Base-by-base conservation (phyloP, 2,329 filamentous ascomycete genomes). In the Macrophomina phaseolina region DNA sequence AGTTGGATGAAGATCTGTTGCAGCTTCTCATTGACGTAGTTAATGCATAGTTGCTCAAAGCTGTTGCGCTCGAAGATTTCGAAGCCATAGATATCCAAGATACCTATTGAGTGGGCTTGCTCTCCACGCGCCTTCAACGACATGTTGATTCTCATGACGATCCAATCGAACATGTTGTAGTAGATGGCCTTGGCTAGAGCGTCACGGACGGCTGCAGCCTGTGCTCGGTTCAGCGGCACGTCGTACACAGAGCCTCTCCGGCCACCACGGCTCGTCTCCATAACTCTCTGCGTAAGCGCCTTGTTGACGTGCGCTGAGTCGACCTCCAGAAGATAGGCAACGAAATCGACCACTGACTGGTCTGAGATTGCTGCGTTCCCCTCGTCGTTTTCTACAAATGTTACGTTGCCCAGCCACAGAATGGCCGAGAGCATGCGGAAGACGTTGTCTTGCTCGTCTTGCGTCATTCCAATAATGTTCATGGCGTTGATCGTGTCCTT, bases 1-100 rank as follows among this genome's bases (percentile, higher is more conserved):
- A 99, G 84, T 79, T 99, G 95, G 72, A 99, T 99, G 77, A 99
- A 99, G 74, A 99, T 98, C 76, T 99, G 95, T 80, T 99, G 95
- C 67, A 99, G 87, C 79, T 97, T 99, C 79, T 99, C 95, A 80
- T 99, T 99, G 69, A 96, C 98, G 80, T 99, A 99, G 80, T 99
- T 99, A 85, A 99, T 99, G 83, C 95, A 99, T 5, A 99, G 86
- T 79, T 99, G 95, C 78, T 99, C 95, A 74, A 99, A 99, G 82
- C 94, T 97, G 82, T 99, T 99, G 74, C 92, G 88, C 72, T 99
- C 94, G 73, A 99, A 99, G 72, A 99, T 99, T 77, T 99, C 95
- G 75, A 99, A 99, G 2, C 95, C 95, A 78, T 99, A 99, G 72
- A 99, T 99, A 85, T 99, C 95, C 71, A 99, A 85, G 76, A 99